Base-by-base conservation (phyloP, 176 grass and related monocot species). In the Aegilops tauschii region DNA sequence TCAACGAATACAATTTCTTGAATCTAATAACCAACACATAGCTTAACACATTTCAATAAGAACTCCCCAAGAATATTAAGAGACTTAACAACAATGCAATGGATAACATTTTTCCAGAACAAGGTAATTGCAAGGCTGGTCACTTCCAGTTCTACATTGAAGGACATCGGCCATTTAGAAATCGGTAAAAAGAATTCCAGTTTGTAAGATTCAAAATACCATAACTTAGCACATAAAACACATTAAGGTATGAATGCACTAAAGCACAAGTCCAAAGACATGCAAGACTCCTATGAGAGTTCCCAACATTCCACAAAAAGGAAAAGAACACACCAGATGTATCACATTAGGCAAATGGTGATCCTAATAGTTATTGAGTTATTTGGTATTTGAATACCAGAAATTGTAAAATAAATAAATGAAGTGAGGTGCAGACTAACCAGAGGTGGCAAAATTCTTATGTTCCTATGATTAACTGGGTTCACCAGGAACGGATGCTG, bases 361-460 rank as follows among this genome's bases (percentile, higher is more conserved):
- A 83, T 17, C 16, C 36, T 28, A 52, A 70, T 65, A 77, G 42
- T 32, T 82, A 36, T 65, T 17, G 10, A 82, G 64, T 52, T 35
- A 20, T 69, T 82, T 70, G 18, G 39, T 52, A 18, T 52, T 76
- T 76, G 73, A 52, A 36, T 70, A 64, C 37, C 47, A 78, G n/a
- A 83, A 82, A 83, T 77, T 9, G 39, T 31, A 88, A 8, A 54
- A 67, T 49, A 49, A 69, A 18, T 50, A 18, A 61, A 84, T 18
- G 52, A 82, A 81, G 59, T 85, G 13, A 79, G 63, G 23, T 63
- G 20, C 16, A 69, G 69, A 65, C 45, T 86, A 85, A 93, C 83
- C 92, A 88, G 86, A 32, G 92, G 76, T 80, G 83, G 88, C 63
- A 90, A 37, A 74, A 88, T 86, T 77, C 88, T 83, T 77, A 76